A percentile compares a stretch with the other conserved stretches of the same genome.
Conservation (phyloP, 306 rosid species). For the Vicia villosa region DNA sequence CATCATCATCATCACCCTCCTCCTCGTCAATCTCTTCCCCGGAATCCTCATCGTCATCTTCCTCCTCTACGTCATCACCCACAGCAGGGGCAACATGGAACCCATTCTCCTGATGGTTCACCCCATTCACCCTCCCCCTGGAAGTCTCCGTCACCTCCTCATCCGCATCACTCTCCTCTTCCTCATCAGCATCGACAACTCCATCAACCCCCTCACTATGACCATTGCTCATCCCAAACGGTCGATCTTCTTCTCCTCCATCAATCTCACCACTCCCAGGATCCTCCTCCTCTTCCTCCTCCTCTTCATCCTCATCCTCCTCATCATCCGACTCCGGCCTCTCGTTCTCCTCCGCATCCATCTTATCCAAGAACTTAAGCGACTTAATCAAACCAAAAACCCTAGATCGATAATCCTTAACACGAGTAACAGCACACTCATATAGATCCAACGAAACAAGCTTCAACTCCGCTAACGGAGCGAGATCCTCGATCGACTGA, state of each 20-base stretch:
- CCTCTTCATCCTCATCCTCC: conserved; percentile 56
- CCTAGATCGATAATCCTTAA: conserved; percentile 96
- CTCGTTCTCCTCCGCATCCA: conserved; percentile 94
- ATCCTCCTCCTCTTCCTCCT: conserved; percentile 66
- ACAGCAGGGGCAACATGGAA: conserved; percentile 60
- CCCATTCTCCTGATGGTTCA: conserved; percentile 58
- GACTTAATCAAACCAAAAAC: conserved; percentile 88
- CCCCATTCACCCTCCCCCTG: conserved; percentile 52
- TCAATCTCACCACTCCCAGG: conserved; percentile 93
- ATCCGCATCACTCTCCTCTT: conserved; percentile 89
- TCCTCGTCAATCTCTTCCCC: conserved; percentile 89
- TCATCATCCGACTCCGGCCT: conserved; percentile 86
- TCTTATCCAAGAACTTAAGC: conserved; percentile 83
- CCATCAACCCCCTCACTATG: conserved; percentile 73
- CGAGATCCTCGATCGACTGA: conserved; percentile 82
- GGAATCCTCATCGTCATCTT: conserved; percentile 62
- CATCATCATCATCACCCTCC: conserved; percentile 79
- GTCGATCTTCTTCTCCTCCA: conserved; percentile 75
- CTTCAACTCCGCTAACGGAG: conserved; percentile 82
- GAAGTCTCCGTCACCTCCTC: conserved; percentile 79
- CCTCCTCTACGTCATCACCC: conserved; percentile 55
- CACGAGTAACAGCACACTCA: conserved; percentile 88
- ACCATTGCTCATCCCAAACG: conserved; percentile 55
- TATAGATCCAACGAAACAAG: conserved; percentile 89
- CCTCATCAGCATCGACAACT: conserved; percentile 82